phyloP scores from a whole-genome alignment of 768 basidiomycete genomes.

The Chalciporus pseudorubinellus region DNA sequence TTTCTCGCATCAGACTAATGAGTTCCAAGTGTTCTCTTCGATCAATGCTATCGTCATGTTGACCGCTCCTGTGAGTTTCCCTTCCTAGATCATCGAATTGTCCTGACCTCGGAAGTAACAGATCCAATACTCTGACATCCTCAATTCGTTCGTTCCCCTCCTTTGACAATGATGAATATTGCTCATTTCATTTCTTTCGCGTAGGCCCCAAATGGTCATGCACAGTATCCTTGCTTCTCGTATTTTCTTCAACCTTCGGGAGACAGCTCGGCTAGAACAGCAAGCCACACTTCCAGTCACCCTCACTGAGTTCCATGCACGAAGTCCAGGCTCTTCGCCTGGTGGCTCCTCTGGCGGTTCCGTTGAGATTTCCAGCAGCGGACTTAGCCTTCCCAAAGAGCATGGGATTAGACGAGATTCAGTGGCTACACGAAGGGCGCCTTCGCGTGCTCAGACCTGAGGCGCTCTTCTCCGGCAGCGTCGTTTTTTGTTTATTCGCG shows the following conservation, averaged over 20 bases:
- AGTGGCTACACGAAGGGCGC: not conserved
- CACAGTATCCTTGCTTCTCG: slow-evolving; percentile 27
- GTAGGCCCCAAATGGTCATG: slow-evolving; percentile 19
- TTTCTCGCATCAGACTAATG: not conserved
- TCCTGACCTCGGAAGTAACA: not conserved
- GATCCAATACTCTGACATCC: slow-evolving; percentile 14
- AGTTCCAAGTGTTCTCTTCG: slow-evolving; percentile 13
- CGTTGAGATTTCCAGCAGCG: not conserved
- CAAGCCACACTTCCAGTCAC: not conserved
- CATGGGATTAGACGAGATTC: not conserved
- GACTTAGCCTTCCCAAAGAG: not conserved
- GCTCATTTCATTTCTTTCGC: not conserved
- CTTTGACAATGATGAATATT: not conserved
- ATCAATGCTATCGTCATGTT: slow-evolving; percentile 16
- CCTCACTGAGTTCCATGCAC: slow-evolving; percentile 11
- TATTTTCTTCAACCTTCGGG: slow-evolving; percentile 23
- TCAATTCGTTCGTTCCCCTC: slow-evolving; percentile 15
- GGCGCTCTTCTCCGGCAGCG: too few relatives aligned
- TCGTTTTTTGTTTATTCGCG: too few relatives aligned
- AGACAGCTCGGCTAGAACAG: slow-evolving; percentile 13
- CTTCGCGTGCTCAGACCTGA: too few relatives aligned
- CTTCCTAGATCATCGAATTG: not conserved
- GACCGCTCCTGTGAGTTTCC: slow-evolving; percentile 6
- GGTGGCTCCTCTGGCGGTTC: not conserved
- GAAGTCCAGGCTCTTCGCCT: not conserved